phyloP scores from a whole-genome alignment of 306 rosid species.

The Lotus japonicus region DNA sequence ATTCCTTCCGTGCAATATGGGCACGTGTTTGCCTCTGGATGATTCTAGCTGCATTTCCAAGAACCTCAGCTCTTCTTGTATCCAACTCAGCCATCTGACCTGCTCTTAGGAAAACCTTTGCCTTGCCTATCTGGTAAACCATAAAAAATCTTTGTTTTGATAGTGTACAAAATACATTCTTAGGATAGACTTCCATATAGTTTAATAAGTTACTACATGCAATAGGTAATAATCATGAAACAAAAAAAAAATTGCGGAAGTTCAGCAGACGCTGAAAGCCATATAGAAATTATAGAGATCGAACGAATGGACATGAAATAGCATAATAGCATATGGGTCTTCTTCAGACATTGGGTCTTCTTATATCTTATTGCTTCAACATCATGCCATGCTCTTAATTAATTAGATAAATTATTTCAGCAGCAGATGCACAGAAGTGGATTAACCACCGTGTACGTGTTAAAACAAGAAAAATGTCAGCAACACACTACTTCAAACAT shows the following conservation, averaged over 20 bases:
- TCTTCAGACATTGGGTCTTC: neutral
- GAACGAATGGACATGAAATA: neutral
- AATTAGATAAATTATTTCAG: neutral
- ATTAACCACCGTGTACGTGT: conserved; percentile 1
- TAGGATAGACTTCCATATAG: neutral
- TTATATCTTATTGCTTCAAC: conserved; percentile 1
- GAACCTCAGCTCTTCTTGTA: conserved; percentile 95
- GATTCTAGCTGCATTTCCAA: conserved; percentile 88
- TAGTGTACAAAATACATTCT: conserved; percentile 6
- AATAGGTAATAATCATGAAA: conserved; percentile 3
- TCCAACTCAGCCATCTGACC: conserved; percentile 99
- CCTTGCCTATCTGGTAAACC: conserved; percentile 86
- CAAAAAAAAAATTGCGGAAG: neutral
- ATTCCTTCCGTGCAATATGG: conserved; percentile 88
- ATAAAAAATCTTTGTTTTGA: conserved; percentile 31
- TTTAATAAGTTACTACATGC: conserved; percentile 3
- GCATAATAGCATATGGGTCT: no score
- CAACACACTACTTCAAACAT: neutral
- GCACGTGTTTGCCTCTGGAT: conserved; percentile 95
- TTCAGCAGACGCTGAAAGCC: conserved; percentile 10
- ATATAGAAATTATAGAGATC: conserved; percentile 2
- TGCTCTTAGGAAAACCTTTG: conserved; percentile 89
- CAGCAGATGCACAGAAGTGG: conserved; percentile 11
- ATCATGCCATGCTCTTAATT: neutral
- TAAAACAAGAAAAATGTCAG: neutral